Percentiles rank a stretch among this genome's conserved stretches.
phyloP scores from a whole-genome alignment of 345 rosid genomes.

The Draba incana region DNA sequence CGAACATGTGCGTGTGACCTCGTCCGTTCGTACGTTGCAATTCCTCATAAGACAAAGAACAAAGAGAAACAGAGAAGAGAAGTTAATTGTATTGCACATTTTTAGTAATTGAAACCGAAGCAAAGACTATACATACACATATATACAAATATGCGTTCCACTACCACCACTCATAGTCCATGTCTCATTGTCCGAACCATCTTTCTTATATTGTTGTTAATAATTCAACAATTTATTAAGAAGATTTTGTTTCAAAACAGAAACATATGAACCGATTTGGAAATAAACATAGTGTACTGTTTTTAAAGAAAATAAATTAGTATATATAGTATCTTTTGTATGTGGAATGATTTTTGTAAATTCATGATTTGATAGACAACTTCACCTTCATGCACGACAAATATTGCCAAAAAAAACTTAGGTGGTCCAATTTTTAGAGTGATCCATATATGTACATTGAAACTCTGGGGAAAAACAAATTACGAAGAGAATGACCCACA shows the following conservation, averaged over 20 bases:
- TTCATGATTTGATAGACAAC: conserved; percentile 14
- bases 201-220: not conserved
- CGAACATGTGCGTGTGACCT: conserved; percentile 43
- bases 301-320: not conserved
- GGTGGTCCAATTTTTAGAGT: conserved; percentile 34
- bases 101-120: conserved; percentile 40
- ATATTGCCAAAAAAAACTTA: conserved; percentile 34
- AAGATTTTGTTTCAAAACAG: not conserved
- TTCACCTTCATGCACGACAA: conserved; percentile 25
- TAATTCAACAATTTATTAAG: conserved; percentile 20
- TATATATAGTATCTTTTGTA: conserved; percentile 1
- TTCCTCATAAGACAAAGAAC: conserved; percentile 38
- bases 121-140: conserved; percentile 26
- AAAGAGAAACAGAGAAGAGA: conserved; percentile 35
- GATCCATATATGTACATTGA: conserved; percentile 29
- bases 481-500: conserved; percentile 36
- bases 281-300: conserved; percentile 4
- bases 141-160: conserved; percentile 18
- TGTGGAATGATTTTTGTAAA: not conserved
- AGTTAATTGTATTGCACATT: conserved; percentile 42
- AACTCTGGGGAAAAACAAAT: conserved; percentile 29
- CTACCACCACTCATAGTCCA: conserved; percentile 31
- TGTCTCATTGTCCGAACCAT: conserved; percentile 27
- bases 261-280: not conserved
- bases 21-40: conserved; percentile 41